Base-by-base conservation (phyloP, 768 basidiomycete genomes). In the Mycena belliarum region DNA sequence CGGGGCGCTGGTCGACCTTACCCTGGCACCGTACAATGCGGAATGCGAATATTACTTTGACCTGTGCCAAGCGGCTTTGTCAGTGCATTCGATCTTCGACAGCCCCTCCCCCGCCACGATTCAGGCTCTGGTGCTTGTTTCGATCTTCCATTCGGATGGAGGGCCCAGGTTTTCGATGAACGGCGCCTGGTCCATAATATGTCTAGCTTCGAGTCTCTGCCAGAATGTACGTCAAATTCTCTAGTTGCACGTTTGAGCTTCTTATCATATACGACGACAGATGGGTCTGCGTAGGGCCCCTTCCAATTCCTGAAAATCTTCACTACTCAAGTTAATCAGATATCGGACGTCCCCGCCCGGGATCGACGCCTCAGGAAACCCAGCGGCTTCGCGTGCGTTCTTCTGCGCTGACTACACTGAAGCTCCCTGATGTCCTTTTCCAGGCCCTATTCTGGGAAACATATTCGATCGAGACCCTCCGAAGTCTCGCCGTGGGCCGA, bases 391-490 rank as follows among this genome's bases (percentile, higher is more conserved):
- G 57, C 1, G 57, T 52, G 21, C 14, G 57, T 49, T 40, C 3
- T 28, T 33, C 28, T 42, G 9, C 26, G 10, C 7, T 20, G 10
- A 23, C 4, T 16, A n/a, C n/a, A 20, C 23, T n/a, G n/a, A n/a
- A n/a, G n/a, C n/a, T 4, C 3, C 8, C 38, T 18, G 14, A 37
- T n/a, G 7, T 32, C 45, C 18, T n/a, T 2, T 11, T 16, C 7
- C 26, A 59, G 57, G 29, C 40, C 5, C 41, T 52, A 4, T 59
- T 59, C 23, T 59, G 57, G 57, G 57, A 53, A 23, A 53, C 47
- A 6, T 59, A 59, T 24, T 20, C 45, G 1, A 59, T 53, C 32
- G 57, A 52, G 29, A 59, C 52, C 7, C 14, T 49, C 2, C 24
- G 26, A n/a, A 20, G 52, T 20, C 47, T 53, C 26, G 37, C 25